A percentile compares a stretch with the other conserved stretches of the same genome.
phyloP scores from a whole-genome alignment of 805 yeast genomes.

The Candida incommunis region DNA sequence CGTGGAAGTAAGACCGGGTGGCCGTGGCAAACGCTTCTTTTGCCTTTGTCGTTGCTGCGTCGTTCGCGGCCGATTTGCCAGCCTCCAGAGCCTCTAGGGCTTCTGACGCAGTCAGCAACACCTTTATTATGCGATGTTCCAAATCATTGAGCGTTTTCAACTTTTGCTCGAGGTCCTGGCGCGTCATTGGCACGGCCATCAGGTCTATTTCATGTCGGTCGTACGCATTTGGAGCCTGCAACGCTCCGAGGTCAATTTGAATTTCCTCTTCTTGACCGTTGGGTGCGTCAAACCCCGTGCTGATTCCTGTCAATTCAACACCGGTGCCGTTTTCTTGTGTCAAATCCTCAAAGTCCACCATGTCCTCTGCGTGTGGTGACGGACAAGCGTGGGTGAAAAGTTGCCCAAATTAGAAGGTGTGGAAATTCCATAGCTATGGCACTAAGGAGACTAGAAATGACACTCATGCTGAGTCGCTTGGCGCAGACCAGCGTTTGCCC shows the following conservation, averaged over 20 bases:
- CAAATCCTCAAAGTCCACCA: conserved; percentile 1
- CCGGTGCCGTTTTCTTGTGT: background rate
- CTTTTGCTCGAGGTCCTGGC: conserved; percentile 12
- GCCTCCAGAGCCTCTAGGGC: conserved; percentile 10
- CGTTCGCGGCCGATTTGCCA: conserved; percentile 9
- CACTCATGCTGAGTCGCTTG: too few relatives aligned
- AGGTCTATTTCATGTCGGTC: conserved; percentile 9
- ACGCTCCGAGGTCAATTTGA: background rate
- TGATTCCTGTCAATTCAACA: background rate
- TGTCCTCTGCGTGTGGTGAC: too few relatives aligned
- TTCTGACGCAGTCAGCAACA: conserved; percentile 13
- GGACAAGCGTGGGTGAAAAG: too few relatives aligned
- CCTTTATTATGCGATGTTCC: conserved; percentile 12
- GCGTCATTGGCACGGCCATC: conserved; percentile 14
- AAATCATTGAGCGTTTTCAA: conserved; percentile 11
- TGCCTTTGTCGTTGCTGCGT: conserved; percentile 8
- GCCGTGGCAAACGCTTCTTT: conserved; percentile 28
- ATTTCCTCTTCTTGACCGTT: background rate
- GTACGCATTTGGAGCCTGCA: background rate
- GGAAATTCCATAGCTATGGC: too few relatives aligned
- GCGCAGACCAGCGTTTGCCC: too few relatives aligned
- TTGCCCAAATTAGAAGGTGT: too few relatives aligned
- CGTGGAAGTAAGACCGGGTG: conserved; percentile 32
- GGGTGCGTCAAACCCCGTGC: background rate
- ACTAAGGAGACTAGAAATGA: too few relatives aligned